These are phyloP conservation scores for Nicotiana tomentosiformis DNA, from an alignment of 257 asterid genomes.

Conservation along the genomic window DNA sequence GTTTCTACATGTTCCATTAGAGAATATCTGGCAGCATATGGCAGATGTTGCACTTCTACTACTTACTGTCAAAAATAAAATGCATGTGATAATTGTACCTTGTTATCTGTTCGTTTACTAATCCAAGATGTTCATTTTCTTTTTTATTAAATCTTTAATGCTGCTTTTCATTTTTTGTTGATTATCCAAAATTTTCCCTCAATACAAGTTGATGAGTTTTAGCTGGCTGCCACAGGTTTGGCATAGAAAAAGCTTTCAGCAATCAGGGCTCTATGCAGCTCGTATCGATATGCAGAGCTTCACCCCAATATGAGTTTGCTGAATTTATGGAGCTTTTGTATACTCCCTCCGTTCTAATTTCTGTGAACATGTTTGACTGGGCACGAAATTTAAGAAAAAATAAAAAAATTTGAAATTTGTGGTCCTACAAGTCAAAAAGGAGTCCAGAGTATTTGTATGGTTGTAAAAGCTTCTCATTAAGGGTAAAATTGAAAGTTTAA, in stretches of 20 bases:
- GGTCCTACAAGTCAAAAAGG: too few species aligned
- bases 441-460: too few species aligned
- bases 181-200: background rate
- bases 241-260: slow-evolving; percentile 95
- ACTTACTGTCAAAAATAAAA: background rate
- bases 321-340: slow-evolving; percentile 8
- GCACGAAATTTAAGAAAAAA: too few species aligned
- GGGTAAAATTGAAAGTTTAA: too few species aligned
- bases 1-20: background rate
- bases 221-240: slow-evolving; percentile 55
- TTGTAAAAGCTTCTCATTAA: too few species aligned
- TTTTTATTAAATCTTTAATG: background rate
- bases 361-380: too few species aligned
- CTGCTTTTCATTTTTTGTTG: background rate
- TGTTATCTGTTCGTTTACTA: background rate
- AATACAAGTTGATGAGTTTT: background rate
- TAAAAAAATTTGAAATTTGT: too few species aligned
- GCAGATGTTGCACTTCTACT: background rate
- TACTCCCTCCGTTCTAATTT: too few species aligned
- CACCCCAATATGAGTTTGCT: slow-evolving; percentile 46
- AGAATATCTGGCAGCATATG: background rate
- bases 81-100: background rate
- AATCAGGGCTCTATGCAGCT: slow-evolving; percentile 96
- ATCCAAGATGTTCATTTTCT: background rate
- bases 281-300: slow-evolving; percentile 97